Conservation (phyloP, 108 stramenopile species). For the Cyclotella atomus region DNA sequence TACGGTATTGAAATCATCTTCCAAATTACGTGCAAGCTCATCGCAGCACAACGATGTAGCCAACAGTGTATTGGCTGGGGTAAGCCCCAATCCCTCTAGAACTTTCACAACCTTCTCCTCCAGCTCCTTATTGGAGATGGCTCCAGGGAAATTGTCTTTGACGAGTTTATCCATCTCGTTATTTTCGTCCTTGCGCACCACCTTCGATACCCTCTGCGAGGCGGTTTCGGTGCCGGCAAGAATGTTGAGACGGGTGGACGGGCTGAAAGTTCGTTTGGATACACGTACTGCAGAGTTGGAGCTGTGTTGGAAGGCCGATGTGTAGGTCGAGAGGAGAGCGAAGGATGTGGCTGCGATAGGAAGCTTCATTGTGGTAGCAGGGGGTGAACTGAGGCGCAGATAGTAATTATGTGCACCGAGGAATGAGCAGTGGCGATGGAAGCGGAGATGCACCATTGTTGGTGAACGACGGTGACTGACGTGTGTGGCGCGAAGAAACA, state of each 20-base stretch:
- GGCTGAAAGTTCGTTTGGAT: background rate
- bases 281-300: background rate
- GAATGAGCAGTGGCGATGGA: background rate
- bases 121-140: slow-evolving; percentile 5
- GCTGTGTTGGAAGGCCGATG: slow-evolving; percentile 5
- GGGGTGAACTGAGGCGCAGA: background rate
- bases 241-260: slow-evolving; percentile 26
- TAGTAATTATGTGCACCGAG: background rate
- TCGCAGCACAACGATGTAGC: slow-evolving; percentile 1
- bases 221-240: slow-evolving; percentile 20
- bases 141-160: slow-evolving; percentile 3
- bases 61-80: background rate
- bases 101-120: background rate
- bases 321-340: background rate
- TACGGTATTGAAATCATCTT: slow-evolving; percentile 9
- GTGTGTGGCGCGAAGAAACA: background rate
- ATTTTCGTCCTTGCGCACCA: slow-evolving; percentile 18
- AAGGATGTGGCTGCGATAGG: slow-evolving; percentile 13
- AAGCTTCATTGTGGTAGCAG: slow-evolving; percentile 4
- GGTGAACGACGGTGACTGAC: background rate
- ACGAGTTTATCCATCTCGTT: slow-evolving; percentile 7
- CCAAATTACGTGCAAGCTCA: slow-evolving; percentile 8
- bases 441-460: slow-evolving; percentile 3
- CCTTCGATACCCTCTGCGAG: slow-evolving; percentile 11
- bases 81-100: background rate